phyloP scores from a whole-genome alignment of 1,284 basidiomycete genomes.

The Puccinia novopanici region DNA sequence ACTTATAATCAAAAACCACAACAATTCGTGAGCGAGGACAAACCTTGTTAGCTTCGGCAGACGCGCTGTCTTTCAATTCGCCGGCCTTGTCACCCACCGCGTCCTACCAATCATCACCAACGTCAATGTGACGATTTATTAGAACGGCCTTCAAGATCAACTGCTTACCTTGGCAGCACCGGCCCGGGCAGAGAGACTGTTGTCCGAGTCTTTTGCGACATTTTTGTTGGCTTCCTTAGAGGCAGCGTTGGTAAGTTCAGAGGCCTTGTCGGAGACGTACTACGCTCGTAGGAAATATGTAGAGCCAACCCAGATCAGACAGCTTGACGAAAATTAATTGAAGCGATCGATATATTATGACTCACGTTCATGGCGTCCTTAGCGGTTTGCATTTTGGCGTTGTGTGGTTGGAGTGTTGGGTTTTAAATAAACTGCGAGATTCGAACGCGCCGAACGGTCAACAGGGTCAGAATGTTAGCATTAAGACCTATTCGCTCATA shows the following conservation, averaged over 20 bases:
- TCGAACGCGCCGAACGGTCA: too few species aligned
- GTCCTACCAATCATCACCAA: not conserved
- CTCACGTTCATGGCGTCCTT: conserved; percentile 43
- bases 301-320: too few species aligned
- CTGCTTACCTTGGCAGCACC: conserved; percentile 51
- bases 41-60: conserved; percentile 44
- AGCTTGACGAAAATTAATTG: not conserved
- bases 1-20: not conserved
- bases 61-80: conserved; percentile 52
- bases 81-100: conserved; percentile 52
- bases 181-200: conserved; percentile 52
- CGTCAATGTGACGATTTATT: not conserved
- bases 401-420: not conserved
- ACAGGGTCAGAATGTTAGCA: too few species aligned
- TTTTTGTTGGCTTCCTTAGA: conserved; percentile 56
- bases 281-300: not conserved
- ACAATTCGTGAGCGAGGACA: not conserved
- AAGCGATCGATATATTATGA: not conserved
- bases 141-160: not conserved
- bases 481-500: too few species aligned
- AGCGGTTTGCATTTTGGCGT: too few species aligned
- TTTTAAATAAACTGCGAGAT: not conserved
- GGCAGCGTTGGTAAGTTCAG: conserved; percentile 50
- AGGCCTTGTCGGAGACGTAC: conserved; percentile 54
- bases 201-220: conserved; percentile 54